These are phyloP conservation scores for Thelonectria olida DNA, from an alignment of 2,329 filamentous ascomycete species.

Conservation along the genomic window DNA sequence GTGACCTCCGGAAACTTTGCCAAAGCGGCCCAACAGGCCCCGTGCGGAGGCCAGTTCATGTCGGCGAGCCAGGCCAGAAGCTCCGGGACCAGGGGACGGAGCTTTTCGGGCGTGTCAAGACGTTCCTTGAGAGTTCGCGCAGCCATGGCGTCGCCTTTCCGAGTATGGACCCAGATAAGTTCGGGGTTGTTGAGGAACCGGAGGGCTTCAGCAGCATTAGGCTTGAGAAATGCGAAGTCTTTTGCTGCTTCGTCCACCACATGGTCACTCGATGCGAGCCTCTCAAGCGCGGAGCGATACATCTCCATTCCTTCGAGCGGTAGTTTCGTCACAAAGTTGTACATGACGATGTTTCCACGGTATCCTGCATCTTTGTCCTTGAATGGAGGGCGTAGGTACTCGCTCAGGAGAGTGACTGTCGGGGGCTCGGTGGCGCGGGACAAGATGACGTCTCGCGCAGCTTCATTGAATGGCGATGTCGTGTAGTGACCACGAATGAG, in stretches of 20 bases:
- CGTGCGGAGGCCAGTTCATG: constrained; percentile 11
- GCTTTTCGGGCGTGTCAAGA: not conserved
- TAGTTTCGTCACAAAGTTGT: not conserved
- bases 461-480: too few species aligned
- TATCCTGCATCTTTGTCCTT: not conserved
- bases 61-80: constrained; percentile 17
- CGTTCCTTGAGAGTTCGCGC: constrained; percentile 9
- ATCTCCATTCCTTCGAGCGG: not conserved
- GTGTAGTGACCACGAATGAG: too few species aligned
- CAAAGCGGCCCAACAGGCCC: constrained; percentile 2
- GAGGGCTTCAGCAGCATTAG: not conserved
- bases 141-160: not conserved
- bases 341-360: not conserved
- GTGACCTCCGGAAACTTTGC: constrained; percentile 11
- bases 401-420: not conserved
- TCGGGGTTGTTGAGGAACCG: constrained; percentile 6
- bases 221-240: not conserved
- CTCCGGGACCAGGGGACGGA: constrained; percentile 12
- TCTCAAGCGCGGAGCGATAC: constrained; percentile 5
- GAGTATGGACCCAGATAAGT: constrained; percentile 4
- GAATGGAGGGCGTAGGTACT: not conserved
- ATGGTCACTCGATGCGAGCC: not conserved
- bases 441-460: not conserved
- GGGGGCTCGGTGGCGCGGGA: constrained; percentile 9
- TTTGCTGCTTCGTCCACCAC: not conserved